Conservation (phyloP, 441 rosid species). For the Euphorbia celastroides region DNA sequence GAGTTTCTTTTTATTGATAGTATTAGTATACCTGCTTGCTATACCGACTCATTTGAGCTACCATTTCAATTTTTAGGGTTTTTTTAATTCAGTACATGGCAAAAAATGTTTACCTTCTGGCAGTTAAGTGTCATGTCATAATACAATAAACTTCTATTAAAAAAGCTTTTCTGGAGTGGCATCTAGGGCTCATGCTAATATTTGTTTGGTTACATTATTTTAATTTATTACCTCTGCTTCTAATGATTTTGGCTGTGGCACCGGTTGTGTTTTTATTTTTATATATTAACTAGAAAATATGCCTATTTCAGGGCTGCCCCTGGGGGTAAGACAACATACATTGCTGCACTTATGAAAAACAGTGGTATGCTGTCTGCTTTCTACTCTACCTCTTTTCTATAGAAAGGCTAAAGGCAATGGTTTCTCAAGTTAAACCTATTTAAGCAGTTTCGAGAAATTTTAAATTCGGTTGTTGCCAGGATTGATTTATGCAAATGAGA, state of each 20-base stretch:
- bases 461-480: conserved; percentile 41
- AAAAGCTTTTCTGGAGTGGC: neutral
- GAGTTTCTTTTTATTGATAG: neutral
- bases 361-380: conserved; percentile 50
- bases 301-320: conserved; percentile 83
- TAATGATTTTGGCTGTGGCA: neutral
- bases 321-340: conserved; percentile 93
- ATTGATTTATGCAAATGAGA: conserved; percentile 89
- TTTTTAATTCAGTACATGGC: neutral
- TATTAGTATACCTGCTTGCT: neutral
- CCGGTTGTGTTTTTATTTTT: neutral
- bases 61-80: neutral
- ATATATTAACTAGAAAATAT: neutral
- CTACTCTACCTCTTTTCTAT: conserved; percentile 1
- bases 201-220: neutral
- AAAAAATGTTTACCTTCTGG: neutral
- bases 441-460: conserved; percentile 2
- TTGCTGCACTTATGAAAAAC: conserved; percentile 93
- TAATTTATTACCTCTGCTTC: neutral
- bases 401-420: neutral
- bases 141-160: neutral
- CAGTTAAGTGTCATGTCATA: neutral
- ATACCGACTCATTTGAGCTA: neutral
- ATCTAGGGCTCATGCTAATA: neutral
- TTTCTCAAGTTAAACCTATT: neutral